Evolutionary conservation across 352 stramenopile species (phyloP).

Genomic region (Phytophthora rubi): DNA sequence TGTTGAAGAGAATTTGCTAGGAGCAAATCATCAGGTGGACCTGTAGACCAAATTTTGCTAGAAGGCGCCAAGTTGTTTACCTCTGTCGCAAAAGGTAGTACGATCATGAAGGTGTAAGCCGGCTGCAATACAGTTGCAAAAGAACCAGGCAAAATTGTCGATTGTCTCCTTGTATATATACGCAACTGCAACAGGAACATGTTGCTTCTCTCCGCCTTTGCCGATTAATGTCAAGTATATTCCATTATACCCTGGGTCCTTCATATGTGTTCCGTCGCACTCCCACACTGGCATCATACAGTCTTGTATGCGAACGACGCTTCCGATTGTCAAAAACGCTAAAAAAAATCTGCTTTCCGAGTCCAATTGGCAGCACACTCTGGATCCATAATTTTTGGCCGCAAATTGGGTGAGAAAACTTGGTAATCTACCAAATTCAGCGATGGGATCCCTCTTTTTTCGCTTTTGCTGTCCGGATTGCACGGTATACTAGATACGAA

Average conservation of each 20-base stretch:
- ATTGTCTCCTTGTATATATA: too few relatives aligned
- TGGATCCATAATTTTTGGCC: neutral
- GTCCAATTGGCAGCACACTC: neutral
- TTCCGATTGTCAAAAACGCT: neutral
- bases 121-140: too few relatives aligned
- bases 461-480: neutral
- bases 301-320: neutral
- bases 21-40: too few relatives aligned
- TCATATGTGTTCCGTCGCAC: neutral
- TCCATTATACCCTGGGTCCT: neutral
- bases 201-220: neutral
- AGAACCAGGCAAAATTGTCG: too few relatives aligned
- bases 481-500: neutral
- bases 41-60: too few relatives aligned
- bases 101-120: too few relatives aligned
- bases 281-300: neutral
- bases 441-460: neutral
- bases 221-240: neutral
- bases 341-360: neutral
- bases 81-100: too few relatives aligned
- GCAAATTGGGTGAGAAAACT: neutral
- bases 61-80: too few relatives aligned
- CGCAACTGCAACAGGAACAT: too few relatives aligned
- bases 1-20: too few relatives aligned
- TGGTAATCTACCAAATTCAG: neutral